These are phyloP conservation scores for Alternaria novae-zelandiae DNA, from an alignment of 2,329 filamentous ascomycete genomes.

Conservation along the genomic window DNA sequence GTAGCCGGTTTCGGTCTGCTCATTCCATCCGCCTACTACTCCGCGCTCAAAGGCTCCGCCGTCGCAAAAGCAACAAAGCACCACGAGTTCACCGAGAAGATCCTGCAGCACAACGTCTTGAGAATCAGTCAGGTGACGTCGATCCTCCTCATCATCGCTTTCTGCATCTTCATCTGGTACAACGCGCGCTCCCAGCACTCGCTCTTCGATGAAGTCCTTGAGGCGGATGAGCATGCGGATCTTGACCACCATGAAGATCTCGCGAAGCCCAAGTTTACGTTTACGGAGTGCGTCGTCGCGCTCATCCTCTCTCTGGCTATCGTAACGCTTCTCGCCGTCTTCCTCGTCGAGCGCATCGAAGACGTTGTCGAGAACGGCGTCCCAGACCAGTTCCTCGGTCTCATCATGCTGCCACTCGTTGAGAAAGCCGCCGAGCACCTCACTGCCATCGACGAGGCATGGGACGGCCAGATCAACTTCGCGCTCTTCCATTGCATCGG, in stretches of 20 bases:
- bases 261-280: constrained; percentile 71
- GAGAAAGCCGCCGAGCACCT: constrained; percentile 89
- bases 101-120: constrained; percentile 44
- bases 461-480: constrained; percentile 82
- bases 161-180: constrained; percentile 65
- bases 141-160: constrained; percentile 45
- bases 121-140: constrained; percentile 46
- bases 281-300: constrained; percentile 74
- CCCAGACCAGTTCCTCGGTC: constrained; percentile 63
- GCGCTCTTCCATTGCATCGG: constrained; percentile 85
- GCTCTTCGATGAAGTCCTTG: constrained; percentile 77
- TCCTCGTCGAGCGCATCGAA: constrained; percentile 76
- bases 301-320: constrained; percentile 69
- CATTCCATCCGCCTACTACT: constrained; percentile 45
- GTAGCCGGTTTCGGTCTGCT: constrained; percentile 69
- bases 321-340: constrained; percentile 75
- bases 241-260: constrained; percentile 67
- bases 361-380: constrained; percentile 62
- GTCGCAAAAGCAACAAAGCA: constrained; percentile 35
- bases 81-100: constrained; percentile 41
- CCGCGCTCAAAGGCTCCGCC: constrained; percentile 52
- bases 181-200: constrained; percentile 77
- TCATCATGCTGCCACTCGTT: constrained; percentile 81
- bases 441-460: constrained; percentile 83
- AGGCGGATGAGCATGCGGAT: constrained; percentile 72